Evolutionary conservation across 2,329 filamentous ascomycete species (phyloP), one percentile per base, ranked within the genome.

Genomic region (Oidium heveae): DNA sequence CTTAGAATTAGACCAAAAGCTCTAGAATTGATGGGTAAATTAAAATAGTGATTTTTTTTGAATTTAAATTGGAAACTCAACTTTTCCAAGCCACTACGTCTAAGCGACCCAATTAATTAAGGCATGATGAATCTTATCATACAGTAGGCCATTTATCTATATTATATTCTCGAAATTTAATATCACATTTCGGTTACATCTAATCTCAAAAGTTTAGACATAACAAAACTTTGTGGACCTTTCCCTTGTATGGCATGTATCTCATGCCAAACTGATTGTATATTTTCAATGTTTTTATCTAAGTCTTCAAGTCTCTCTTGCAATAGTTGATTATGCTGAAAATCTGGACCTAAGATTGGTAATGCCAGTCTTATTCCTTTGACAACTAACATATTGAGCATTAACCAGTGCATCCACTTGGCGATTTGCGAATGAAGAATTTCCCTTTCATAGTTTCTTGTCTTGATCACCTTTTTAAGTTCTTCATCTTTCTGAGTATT

Each of bases 281-380:
- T 20, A 8, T 15, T 47, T 16, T 15, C 13, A 47, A 47, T 20
- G 8, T 28, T 15, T 47, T 16, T 15, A 8, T 47, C 44, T 28
- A 47, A 22, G 22, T 18, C n/a, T 47, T 12, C 22, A 15, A 47
- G n/a, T 47, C n/a, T 20, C 44, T 47, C 44, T 22, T 15, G 22
- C 13, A 47, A 20, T 7, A 22, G 44, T 8, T 16, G 13, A 5
- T 15, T 47, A 24, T 47, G 44, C 44, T 47, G 16, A 24, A 20
- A 53, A 41, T n/a, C 10, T 22, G 33, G n/a, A 5, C 28, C 34
- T 28, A 53, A 20, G 20, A 53, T 43, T 10, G 34, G 20, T 16
- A 53, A 43, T 3, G 69, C 67, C 53, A 68, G 55, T 47, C 64
- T 64, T 58, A 72, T 64, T n/a, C 66, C 69, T 55, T 69, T 66